Evolutionary conservation across 129 eudicot species (phyloP).

Genomic region (Lactuca saligna): DNA sequence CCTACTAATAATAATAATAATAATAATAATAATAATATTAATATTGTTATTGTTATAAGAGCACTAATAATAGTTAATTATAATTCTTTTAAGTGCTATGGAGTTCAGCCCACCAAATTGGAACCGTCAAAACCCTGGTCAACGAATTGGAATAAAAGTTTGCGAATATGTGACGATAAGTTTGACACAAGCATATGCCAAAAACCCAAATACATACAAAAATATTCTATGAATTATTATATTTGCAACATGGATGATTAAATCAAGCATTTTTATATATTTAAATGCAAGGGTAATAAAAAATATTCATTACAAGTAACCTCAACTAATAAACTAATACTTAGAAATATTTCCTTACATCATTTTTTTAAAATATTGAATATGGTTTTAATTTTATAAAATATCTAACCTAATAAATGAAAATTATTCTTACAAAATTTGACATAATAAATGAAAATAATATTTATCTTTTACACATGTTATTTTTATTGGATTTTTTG

Average conservation of each 20-base stretch:
- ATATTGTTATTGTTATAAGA: too few species aligned
- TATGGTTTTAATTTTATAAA: not conserved
- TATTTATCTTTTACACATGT: too few species aligned
- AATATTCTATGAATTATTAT: too few species aligned
- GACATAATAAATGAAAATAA: too few species aligned
- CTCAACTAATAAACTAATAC: not conserved
- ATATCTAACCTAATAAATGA: too few species aligned
- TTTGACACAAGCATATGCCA: not conserved
- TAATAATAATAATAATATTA: too few species aligned
- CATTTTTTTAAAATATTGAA: not conserved
- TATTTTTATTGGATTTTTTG: too few species aligned
- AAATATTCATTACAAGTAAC: not conserved
- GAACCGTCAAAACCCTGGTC: constrained; percentile 26
- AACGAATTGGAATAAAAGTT: not conserved
- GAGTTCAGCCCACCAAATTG: constrained; percentile 5
- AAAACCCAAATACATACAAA: not conserved
- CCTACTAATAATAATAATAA: too few species aligned
- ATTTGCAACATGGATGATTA: too few species aligned
- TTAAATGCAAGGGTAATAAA: not conserved
- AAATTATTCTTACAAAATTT: too few species aligned
- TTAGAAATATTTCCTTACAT: not conserved
- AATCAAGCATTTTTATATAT: too few species aligned
- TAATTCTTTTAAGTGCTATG: not conserved
- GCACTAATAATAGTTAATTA: too few species aligned
- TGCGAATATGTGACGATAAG: constrained; percentile 12